Evolutionary conservation across 2,329 filamentous ascomycete genomes (phyloP), one percentile per base, ranked within the genome.

Genomic region (Pyricularia grisea): DNA sequence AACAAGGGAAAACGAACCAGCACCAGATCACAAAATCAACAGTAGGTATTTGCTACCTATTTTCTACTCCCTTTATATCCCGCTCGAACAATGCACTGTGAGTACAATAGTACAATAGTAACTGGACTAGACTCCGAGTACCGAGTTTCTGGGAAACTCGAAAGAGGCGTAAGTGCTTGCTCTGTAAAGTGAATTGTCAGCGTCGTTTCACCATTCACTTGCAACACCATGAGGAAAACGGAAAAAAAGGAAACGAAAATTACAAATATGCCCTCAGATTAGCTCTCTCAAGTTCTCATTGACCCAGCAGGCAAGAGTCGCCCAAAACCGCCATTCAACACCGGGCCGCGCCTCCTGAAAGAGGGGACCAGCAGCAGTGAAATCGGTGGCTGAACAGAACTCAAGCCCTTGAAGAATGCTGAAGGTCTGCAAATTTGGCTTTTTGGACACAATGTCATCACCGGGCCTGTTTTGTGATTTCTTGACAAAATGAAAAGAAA

Each of bases 211-310:
- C 27, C 6, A 4, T 12, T 61, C 1, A 61, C 23, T 55, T 55
- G 42, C 14, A 58, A 28, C 11, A 12, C 33, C 12, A 36, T 3
- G 12, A 12, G 33, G 7, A 61, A 58, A 30, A 55, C 33, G 23
- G 60, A 27, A 63, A 61, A 2, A 58, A 66, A 55, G n/a, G 11
- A 10, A 67, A 31, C 58, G 3, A 20, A 42, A 50, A 66, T n/a
- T n/a, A 27, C 30, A 23, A 20, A 50, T 4, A 36, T 69, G 75
- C 78, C 77, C 78, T 79, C 78, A 79, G 78, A 79, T 79, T 75
- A 79, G 78, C 78, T 79, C 78, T 79, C 78, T 78, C 76, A 65
- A 70, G 78, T 79, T 79, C 78, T 78, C 78, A 79, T 72, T 69
- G 78, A 77, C 76, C 78, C 78, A 77, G 70, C 73, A 72, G 73